Percentiles rank a stretch among this genome's conserved stretches.
These are phyloP conservation scores for Suillus sp. DNA, from an alignment of 768 basidiomycete genomes.

Conservation along the genomic window DNA sequence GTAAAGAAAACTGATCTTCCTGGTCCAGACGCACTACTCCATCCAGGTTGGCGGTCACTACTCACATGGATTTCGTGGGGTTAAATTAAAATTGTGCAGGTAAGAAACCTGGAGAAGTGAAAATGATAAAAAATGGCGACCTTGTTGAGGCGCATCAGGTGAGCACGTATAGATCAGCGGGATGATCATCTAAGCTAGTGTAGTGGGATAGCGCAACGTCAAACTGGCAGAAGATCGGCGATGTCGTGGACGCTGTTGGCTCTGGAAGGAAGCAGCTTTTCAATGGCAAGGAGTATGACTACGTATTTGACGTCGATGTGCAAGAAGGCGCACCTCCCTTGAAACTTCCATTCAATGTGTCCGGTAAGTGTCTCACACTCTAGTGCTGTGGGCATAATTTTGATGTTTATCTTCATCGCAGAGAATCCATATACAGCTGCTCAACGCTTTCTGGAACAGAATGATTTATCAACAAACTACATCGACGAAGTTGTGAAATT, in stretches of 20 bases:
- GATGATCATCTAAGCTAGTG: slow-evolving; percentile 12
- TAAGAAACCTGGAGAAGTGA: slow-evolving; percentile 91
- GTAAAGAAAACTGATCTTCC: slow-evolving; percentile 91
- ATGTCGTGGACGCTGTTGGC: slow-evolving; percentile 94
- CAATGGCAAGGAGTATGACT: slow-evolving; percentile 94
- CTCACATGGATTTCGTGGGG: background rate
- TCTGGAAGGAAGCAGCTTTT: slow-evolving; percentile 89
- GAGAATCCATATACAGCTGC: slow-evolving; percentile 93
- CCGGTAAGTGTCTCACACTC: slow-evolving; percentile 50
- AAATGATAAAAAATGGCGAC: slow-evolving; percentile 83
- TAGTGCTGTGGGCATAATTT: background rate
- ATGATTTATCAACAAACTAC: slow-evolving; percentile 83
- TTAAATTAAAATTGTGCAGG: slow-evolving; percentile 45
- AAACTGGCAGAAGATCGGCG: slow-evolving; percentile 92
- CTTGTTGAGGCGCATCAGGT: slow-evolving; percentile 92
- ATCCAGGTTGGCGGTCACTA: slow-evolving; percentile 57
- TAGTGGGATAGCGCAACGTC: slow-evolving; percentile 78
- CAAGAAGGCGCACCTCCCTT: slow-evolving; percentile 90
- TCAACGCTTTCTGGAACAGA: slow-evolving; percentile 79
- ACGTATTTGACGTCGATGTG: slow-evolving; percentile 98
- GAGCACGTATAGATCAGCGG: slow-evolving; percentile 19
- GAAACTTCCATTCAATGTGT: slow-evolving; percentile 91
- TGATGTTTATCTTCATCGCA: slow-evolving; percentile 32
- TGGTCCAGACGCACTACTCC: slow-evolving; percentile 74
- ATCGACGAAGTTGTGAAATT: slow-evolving; percentile 90